phyloP scores from a whole-genome alignment of 1,284 basidiomycete genomes.

The Marasmius oreades region DNA sequence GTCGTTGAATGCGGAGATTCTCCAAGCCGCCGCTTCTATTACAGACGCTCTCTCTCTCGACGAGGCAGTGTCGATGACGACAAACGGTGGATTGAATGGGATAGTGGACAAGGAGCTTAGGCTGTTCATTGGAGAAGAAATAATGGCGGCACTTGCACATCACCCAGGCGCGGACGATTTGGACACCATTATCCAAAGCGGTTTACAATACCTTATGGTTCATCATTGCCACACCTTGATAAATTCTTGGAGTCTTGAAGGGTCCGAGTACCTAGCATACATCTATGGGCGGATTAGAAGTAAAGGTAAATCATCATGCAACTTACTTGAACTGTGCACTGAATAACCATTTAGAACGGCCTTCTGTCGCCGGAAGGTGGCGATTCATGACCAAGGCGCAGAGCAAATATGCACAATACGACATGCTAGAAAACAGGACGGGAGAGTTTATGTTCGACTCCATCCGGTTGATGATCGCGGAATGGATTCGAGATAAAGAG shows the following conservation, averaged over 20 bases:
- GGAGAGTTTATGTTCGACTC: neutral
- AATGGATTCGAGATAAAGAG: neutral
- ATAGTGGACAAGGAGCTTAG: neutral
- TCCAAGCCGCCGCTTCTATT: constrained; percentile 32
- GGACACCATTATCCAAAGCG: neutral
- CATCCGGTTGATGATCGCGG: neutral
- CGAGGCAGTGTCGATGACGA: neutral
- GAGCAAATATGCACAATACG: constrained; percentile 2
- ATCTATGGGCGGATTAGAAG: neutral
- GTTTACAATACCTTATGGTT: neutral
- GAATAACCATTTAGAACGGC: neutral
- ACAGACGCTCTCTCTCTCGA: constrained; percentile 25
- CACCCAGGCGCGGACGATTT: neutral
- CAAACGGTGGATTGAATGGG: neutral
- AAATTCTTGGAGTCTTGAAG: neutral
- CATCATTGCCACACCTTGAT: neutral
- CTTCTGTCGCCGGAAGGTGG: constrained; percentile 6
- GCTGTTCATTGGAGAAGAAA: neutral
- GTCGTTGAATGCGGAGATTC: constrained; percentile 29
- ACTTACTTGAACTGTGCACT: neutral
- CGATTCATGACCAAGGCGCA: constrained; percentile 5
- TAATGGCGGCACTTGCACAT: neutral
- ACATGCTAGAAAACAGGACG: neutral
- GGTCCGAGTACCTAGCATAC: neutral
- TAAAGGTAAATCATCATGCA: neutral